Base-by-base conservation (phyloP, 192 early-diverging fungal species). In the Globomyces pollinis-pini region DNA sequence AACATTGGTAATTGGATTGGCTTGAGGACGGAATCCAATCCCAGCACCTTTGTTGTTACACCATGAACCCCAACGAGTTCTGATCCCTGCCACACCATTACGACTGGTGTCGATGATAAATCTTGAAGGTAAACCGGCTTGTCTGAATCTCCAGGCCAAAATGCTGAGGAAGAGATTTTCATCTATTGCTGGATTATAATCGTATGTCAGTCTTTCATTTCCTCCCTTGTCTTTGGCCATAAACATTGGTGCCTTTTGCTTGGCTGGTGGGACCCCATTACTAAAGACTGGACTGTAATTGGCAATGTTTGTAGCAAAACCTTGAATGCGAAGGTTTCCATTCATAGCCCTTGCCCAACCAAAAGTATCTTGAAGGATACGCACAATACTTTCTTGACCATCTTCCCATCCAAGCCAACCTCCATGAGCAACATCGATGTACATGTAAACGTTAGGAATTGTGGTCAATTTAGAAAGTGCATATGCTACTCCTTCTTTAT, bases 211-310 rank as follows among this genome's bases (percentile, higher is more conserved):
- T 63, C 15, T 30, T 61, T 15, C 18, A 13, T 36, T 36, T 13
- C 13, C 7, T 6, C 6, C 7, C 35, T 36, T 6, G 35, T 9
- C 7, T 36, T 36, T 6, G 35, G 7, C 35, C n/a, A n/a, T n/a
- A n/a, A n/a, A n/a, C n/a, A n/a, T n/a, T n/a, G n/a, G n/a, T n/a
- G n/a, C n/a, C n/a, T n/a, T n/a, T 9, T 36, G 7, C 6, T 6
- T 16, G 38, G 60, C 60, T 12, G 60, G 63, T 32, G 65, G 38
- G 16, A 38, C 23, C 24, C 62, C 71, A 18, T 62, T 72, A 1
- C 43, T 69, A 12, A 75, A 11, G 36, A 61, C 67, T 20, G 75
- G 70, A 28, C 61, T 59, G 74, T 75, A 75, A 71, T 72, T 72
- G 65, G 70, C 70, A 34, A 47, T 52, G 34, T 68, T 78, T 3